Base-by-base conservation (phyloP, 2,329 filamentous ascomycete genomes). In the Claviceps pazoutovae region DNA sequence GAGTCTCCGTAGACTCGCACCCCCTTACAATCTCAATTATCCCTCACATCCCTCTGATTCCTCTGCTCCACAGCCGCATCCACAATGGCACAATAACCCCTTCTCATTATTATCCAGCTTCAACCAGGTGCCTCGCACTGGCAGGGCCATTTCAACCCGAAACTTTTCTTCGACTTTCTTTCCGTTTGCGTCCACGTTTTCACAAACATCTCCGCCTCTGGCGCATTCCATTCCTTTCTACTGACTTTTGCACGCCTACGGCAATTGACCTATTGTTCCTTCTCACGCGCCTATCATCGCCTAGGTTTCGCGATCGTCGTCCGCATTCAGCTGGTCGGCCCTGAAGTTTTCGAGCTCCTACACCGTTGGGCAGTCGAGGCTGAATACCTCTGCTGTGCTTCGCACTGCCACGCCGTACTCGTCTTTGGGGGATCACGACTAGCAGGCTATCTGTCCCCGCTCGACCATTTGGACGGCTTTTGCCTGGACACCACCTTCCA, bases 191-290 rank as follows among this genome's bases (percentile, higher is more conserved):
- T 19, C 41, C 41, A 43, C 41, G 41, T 17, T 19, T 51, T 21
- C 36, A 37, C 39, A 9, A 49, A 19, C 16, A n/a, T 36, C 30
- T 19, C 30, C 44, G 51, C 51, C 51, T 50, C n/a, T 43, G 51
- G 48, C 48, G 11, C 21, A 47, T 47, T 50, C 36, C 51, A 47
- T 50, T 53, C 51, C 26, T 53, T 53, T 50, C 13, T 9, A n/a
- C 43, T 30, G 36, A 42, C 19, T 42, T 42, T 42, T 13, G 39
- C 17, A 19, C 17, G 11, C 47, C 34, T 16, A 43, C 8, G 21
- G 23, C 21, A 11, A 37, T 19, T 34, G 30, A 34, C 26, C n/a
- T n/a, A 34, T 41, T 46, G 9, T 14, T 5, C 36, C 37, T 36
- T 23, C 17, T 45, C 23, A 34, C 23, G 16, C 26, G 34, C 39